A percentile compares a stretch with the other conserved stretches of the same genome.
phyloP scores from a whole-genome alignment of 495 filamentous ascomycete genomes.

The Aspergillus cavernicola region DNA sequence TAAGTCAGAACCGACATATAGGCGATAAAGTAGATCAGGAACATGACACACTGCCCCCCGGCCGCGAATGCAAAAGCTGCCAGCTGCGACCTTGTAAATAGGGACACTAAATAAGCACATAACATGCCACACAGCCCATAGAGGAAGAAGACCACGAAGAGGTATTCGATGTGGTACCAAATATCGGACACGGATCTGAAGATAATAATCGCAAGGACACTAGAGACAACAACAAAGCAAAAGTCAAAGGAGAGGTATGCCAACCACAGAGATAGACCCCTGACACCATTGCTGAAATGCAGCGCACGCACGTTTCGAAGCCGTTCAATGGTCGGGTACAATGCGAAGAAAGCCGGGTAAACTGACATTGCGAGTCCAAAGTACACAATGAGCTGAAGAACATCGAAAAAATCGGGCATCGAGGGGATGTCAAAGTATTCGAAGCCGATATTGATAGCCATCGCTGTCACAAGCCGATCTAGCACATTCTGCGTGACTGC shows the following conservation, averaged over 20 bases:
- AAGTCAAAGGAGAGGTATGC: constrained; percentile 81
- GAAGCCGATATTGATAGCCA: constrained; percentile 63
- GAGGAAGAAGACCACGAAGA: constrained; percentile 71
- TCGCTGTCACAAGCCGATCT: constrained; percentile 60
- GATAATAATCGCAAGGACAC: constrained; percentile 57
- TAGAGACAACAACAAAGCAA: constrained; percentile 56
- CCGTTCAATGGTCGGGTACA: constrained; percentile 81
- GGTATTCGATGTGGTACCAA: constrained; percentile 74
- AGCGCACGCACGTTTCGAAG: constrained; percentile 72
- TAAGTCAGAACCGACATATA: constrained; percentile 69
- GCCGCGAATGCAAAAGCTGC: constrained; percentile 73
- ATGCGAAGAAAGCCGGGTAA: constrained; percentile 78
- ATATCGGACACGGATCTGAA: constrained; percentile 54
- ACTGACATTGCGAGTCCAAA: constrained; percentile 70
- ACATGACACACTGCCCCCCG: constrained; percentile 65
- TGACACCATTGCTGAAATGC: constrained; percentile 82
- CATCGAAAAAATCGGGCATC: constrained; percentile 58
- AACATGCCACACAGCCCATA: constrained; percentile 71
- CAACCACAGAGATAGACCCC: constrained; percentile 67
- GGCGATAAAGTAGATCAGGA: constrained; percentile 74
- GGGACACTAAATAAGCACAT: constrained; percentile 68
- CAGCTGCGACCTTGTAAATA: constrained; percentile 65
- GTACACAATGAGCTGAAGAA: constrained; percentile 76
- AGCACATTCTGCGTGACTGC: constrained; percentile 71
- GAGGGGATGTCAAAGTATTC: constrained; percentile 68